phyloP scores from a whole-genome alignment of 2,329 filamentous ascomycete species.

The Alternaria brassicicola region DNA sequence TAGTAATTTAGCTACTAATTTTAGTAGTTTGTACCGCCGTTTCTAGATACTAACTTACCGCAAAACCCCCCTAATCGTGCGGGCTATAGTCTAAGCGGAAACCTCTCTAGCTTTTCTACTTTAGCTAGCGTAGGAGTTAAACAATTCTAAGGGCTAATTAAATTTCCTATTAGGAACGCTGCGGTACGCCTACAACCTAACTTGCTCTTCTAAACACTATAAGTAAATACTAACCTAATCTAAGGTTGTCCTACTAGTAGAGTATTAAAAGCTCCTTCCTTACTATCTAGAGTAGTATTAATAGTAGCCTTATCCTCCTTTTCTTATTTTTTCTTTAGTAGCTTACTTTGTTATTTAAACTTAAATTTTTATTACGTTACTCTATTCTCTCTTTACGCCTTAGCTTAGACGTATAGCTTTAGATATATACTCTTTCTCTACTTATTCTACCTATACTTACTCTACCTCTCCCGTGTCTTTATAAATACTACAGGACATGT shows the following conservation, averaged over 20 bases:
- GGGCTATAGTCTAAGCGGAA: slow-evolving; percentile 12
- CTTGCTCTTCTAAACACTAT: slow-evolving; percentile 4
- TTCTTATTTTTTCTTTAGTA: slow-evolving; percentile 9
- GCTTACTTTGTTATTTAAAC: slow-evolving; percentile 6
- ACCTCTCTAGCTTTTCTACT: slow-evolving; percentile 17
- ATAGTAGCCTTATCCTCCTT: slow-evolving; percentile 5
- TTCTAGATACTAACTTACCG: slow-evolving; percentile 24
- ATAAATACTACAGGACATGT: slow-evolving; percentile 6
- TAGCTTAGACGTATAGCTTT: slow-evolving; percentile 3
- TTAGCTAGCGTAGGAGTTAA: slow-evolving; percentile 20
- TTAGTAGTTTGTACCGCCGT: slow-evolving; percentile 15
- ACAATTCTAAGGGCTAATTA: slow-evolving; percentile 6
- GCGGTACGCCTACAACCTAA: not conserved
- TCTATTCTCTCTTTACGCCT: slow-evolving; percentile 8
- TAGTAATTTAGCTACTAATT: slow-evolving; percentile 20
- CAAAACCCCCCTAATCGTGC: slow-evolving; percentile 22
- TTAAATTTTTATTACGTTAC: slow-evolving; percentile 10
- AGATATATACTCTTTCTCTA: slow-evolving; percentile 8
- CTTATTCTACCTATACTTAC: slow-evolving; percentile 4
- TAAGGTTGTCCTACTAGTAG: slow-evolving; percentile 1
- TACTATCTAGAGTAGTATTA: slow-evolving; percentile 5
- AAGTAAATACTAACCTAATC: slow-evolving; percentile 8
- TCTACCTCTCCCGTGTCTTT: slow-evolving; percentile 5
- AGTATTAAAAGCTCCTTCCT: slow-evolving; percentile 18
- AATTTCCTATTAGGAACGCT: slow-evolving; percentile 3